phyloP scores from a whole-genome alignment of 2,329 filamentous ascomycete species.

The Amauroascus verrucosus region DNA sequence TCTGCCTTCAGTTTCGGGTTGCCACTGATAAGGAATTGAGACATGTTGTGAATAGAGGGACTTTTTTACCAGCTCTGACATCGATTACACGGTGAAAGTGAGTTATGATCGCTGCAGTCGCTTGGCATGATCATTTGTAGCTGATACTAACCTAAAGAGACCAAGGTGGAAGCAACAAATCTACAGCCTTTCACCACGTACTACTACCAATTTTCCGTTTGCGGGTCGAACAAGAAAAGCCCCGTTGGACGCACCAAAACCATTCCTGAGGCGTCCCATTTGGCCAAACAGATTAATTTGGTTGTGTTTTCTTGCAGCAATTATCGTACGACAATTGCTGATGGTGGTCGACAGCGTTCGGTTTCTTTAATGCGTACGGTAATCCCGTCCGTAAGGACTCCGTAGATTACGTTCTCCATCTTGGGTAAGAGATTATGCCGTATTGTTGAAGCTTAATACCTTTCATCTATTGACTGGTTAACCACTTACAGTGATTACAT shows the following conservation, averaged over 20 bases:
- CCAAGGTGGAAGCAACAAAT: constrained; percentile 53
- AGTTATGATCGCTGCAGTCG: constrained; percentile 12
- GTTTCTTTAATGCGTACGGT: constrained; percentile 52
- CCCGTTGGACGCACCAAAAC: constrained; percentile 62
- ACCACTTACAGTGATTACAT: constrained; percentile 49
- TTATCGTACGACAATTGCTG: constrained; percentile 37
- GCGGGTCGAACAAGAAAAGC: constrained; percentile 49
- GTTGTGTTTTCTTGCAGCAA: constrained; percentile 65
- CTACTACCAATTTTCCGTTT: constrained; percentile 62
- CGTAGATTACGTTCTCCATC: constrained; percentile 50
- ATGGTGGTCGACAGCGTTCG: constrained; percentile 29
- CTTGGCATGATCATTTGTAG: not conserved
- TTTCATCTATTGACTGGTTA: not conserved
- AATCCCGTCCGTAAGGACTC: constrained; percentile 51
- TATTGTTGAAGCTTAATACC: not conserved
- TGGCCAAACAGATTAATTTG: constrained; percentile 47
- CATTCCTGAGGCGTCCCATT: constrained; percentile 47
- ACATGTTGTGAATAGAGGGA: constrained; percentile 46
- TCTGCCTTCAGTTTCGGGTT: constrained; percentile 56
- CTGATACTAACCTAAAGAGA: not conserved
- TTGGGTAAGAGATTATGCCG: constrained; percentile 21
- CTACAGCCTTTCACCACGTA: constrained; percentile 52
- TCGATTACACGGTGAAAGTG: constrained; percentile 66
- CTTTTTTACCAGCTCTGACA: constrained; percentile 58
- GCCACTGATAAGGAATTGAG: constrained; percentile 40